Base-by-base conservation (phyloP, 1,284 basidiomycete genomes). In the Ceratobasidium sp. region DNA sequence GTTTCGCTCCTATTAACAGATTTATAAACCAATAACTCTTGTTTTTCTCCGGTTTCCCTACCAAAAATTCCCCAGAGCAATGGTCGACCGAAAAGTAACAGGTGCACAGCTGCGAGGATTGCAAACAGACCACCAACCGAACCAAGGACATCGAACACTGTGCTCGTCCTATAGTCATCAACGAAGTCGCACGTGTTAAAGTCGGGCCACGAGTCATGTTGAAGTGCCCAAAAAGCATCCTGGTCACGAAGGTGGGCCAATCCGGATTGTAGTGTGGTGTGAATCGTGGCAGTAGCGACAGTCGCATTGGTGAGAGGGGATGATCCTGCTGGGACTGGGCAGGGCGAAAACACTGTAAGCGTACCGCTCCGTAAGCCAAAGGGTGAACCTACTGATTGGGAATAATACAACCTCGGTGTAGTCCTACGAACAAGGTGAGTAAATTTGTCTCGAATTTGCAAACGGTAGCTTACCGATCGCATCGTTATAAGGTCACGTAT, bases 61-160 rank as follows among this genome's bases (percentile, higher is more conserved):
- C 56, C 56, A 15, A 17, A 7, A 15, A 58, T 13, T 45, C 56
- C 56, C 56, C 56, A 58, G 3, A 58, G 27, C 42, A 58, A 20
- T 10, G 56, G 56, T 13, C 56, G 29, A 25, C 56, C 56, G 22
- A 58, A 58, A 25, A 58, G 40, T 13, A 58, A 15, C 25, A 58
- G 10, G 22, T 58, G 56, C 29, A 42, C 20, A 1, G 56, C 38
- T 15, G 43, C 40, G 27, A 58, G 56, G 1, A 58, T 8, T 10
- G 56, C 56, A 27, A 58, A 58, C 35, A 58, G 22, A n/a, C 56
- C 56, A 45, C 56, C 56, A 45, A 58, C 27, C 25, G 56, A 58
- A 3, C 56, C 56, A 22, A 58, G 25, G 4, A 45, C 27, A 25
- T 45, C 56, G 34, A 58, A 58, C 6, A 58, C 20, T 1, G 56